Evolutionary conservation across 108 stramenopile genomes (phyloP), one percentile per base, ranked within the genome.

Genomic region (Stephanodiscus minutulus): DNA sequence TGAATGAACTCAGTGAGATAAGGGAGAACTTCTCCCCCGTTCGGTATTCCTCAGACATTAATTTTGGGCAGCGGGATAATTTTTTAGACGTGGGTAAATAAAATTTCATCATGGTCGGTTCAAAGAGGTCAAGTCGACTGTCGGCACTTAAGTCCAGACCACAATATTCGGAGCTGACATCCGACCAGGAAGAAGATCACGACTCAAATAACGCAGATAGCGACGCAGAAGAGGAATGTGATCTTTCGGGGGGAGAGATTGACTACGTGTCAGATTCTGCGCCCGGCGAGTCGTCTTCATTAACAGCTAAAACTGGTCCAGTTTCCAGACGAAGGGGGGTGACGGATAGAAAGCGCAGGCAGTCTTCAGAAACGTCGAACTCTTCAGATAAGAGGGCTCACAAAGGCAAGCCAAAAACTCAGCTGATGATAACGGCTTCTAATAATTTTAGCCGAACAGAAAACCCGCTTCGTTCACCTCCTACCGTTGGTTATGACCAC

Each of bases 181-280:
- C 59, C 39, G 59, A 60, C 18, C 55, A 56, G 20, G 59, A 60
- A 8, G 59, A 36, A 7, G 59, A 35, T 5, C 20, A 60, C 43
- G 43, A 44, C 15, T 44, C 43, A 13, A 44, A 44, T 15, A 44
- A 15, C 43, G 43, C 43, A 13, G 15, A 44, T 15, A 44, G 43
- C 15, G 43, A 44, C 43, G 43, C 11, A 13, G 43, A 44, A 13
- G 43, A 15, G 43, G 43, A 15, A 1, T 15, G 3, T 15, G 43
- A 44, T 17, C 11, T 44, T 44, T 44, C 13, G 43, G 43, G 43
- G 43, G 43, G 21, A 20, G 59, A n/a, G 36, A 39, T 1, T 2
- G 35, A 35, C 36, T 0, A 39, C 3, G 3, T 20, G 17, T 39
- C 29, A 21, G 37, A 60, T 8, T 22, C 59, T 36, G 35, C 59